Percentiles rank a stretch among this genome's conserved stretches.
These are phyloP conservation scores for Tubosaeta sp. DNA, from an alignment of 768 basidiomycete genomes.

Conservation along the genomic window DNA sequence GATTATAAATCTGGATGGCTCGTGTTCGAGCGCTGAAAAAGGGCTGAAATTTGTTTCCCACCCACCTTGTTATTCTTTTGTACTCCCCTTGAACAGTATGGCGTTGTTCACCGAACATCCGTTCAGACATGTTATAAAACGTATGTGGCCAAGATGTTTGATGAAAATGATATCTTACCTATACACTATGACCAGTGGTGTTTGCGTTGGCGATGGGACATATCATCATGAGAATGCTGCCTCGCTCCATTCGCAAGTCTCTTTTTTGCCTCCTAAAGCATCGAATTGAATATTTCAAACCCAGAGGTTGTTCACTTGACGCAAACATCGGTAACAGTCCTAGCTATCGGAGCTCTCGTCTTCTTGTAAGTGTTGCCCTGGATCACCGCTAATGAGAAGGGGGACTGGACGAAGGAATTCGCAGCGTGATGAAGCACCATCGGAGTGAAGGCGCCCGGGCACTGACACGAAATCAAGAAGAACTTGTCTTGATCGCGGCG, in stretches of 20 bases:
- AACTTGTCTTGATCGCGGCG: slow-evolving; percentile 65
- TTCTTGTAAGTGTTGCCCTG: slow-evolving; percentile 48
- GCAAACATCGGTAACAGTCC: slow-evolving; percentile 68
- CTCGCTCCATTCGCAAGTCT: slow-evolving; percentile 31
- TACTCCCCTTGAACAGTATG: slow-evolving; percentile 22
- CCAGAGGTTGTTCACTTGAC: slow-evolving; percentile 61
- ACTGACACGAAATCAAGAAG: slow-evolving; percentile 68
- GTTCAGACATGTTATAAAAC: slow-evolving; percentile 31
- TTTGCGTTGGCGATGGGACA: slow-evolving; percentile 48
- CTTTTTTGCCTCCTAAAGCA: slow-evolving; percentile 2
- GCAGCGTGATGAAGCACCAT: slow-evolving; percentile 67
- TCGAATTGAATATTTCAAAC: slow-evolving; percentile 11
- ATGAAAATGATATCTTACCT: slow-evolving; percentile 7
- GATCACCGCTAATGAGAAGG: not conserved
- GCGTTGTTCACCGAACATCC: slow-evolving; percentile 31
- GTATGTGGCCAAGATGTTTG: slow-evolving; percentile 12
- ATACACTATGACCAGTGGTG: slow-evolving; percentile 34
- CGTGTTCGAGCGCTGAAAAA: slow-evolving; percentile 27
- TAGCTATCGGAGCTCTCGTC: slow-evolving; percentile 62
- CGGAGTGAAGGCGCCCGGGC: slow-evolving; percentile 46
- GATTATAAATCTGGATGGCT: slow-evolving; percentile 20
- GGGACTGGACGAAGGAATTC: not conserved
- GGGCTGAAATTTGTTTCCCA: slow-evolving; percentile 23
- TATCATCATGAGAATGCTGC: slow-evolving; percentile 46
- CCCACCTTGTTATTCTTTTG: slow-evolving; percentile 18